Evolutionary conservation across 2,329 filamentous ascomycete genomes (phyloP).

Genomic region (Aspergillus piperis): DNA sequence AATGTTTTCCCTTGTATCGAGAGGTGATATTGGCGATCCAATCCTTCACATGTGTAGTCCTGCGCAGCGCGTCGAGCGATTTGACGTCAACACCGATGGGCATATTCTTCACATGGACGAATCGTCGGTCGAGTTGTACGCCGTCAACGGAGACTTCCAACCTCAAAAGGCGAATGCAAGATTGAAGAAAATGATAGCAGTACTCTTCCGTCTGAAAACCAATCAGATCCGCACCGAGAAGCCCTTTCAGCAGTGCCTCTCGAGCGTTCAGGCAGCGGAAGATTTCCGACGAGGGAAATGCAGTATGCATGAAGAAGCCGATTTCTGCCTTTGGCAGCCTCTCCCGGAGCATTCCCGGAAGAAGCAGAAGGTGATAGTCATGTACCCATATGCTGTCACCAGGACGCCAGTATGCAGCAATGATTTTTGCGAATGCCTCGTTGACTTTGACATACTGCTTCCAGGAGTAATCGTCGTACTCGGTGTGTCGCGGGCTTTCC

Average conservation of each 20-base stretch:
- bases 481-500: slow-evolving; percentile 94
- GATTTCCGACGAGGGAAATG: slow-evolving; percentile 93
- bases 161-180: slow-evolving; percentile 81
- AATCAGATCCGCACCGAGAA: slow-evolving; percentile 87
- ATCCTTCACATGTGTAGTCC: slow-evolving; percentile 68
- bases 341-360: slow-evolving; percentile 82
- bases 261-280: slow-evolving; percentile 86
- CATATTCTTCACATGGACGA: slow-evolving; percentile 77
- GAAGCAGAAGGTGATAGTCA: slow-evolving; percentile 88
- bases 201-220: slow-evolving; percentile 95
- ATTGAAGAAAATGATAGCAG: slow-evolving; percentile 87
- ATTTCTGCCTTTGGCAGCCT: slow-evolving; percentile 84
- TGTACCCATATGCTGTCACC: slow-evolving; percentile 93
- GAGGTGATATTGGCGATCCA: slow-evolving; percentile 79
- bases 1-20: slow-evolving; percentile 78
- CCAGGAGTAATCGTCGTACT: slow-evolving; percentile 96
- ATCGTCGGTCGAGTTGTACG: slow-evolving; percentile 82
- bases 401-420: slow-evolving; percentile 84
- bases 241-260: slow-evolving; percentile 80
- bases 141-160: slow-evolving; percentile 84
- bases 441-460: slow-evolving; percentile 89
- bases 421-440: slow-evolving; percentile 85
- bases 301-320: slow-evolving; percentile 90
- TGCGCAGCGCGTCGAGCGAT: slow-evolving; percentile 67
- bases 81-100: slow-evolving; percentile 86